A percentile compares a stretch with the other conserved stretches of the same genome.
phyloP scores from a whole-genome alignment of 805 yeast species.

The Saccharomycopsis sp. region DNA sequence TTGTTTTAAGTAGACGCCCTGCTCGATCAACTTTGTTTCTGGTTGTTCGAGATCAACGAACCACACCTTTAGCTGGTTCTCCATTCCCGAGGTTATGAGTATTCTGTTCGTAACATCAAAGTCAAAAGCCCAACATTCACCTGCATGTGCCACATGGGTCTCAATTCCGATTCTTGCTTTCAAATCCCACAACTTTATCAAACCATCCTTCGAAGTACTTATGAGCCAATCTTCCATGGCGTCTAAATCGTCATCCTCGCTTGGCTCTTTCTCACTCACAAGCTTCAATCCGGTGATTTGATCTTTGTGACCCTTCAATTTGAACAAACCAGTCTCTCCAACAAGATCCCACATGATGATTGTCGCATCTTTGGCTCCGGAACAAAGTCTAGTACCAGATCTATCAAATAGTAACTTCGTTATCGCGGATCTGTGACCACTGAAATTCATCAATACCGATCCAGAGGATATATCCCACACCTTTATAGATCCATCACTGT shows the following conservation, averaged over 20 bases:
- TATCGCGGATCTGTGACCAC: slow-evolving; percentile 87
- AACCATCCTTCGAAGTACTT: slow-evolving; percentile 82
- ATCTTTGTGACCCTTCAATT: slow-evolving; percentile 83
- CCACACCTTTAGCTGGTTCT: slow-evolving; percentile 84
- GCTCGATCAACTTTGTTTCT: slow-evolving; percentile 47
- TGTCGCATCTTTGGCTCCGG: slow-evolving; percentile 82
- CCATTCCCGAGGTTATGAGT: slow-evolving; percentile 68
- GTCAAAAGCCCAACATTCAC: slow-evolving; percentile 83
- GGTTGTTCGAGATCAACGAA: slow-evolving; percentile 46
- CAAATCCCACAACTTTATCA: slow-evolving; percentile 89
- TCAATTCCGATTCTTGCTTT: slow-evolving; percentile 85
- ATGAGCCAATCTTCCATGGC: slow-evolving; percentile 67
- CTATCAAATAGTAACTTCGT: slow-evolving; percentile 62
- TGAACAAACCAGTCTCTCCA: slow-evolving; percentile 81
- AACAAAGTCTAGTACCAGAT: slow-evolving; percentile 76
- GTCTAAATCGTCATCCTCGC: slow-evolving; percentile 26
- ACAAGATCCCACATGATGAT: slow-evolving; percentile 93
- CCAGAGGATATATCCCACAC: slow-evolving; percentile 86
- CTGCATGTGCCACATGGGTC: slow-evolving; percentile 88
- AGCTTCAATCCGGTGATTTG: slow-evolving; percentile 73
- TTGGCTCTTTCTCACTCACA: slow-evolving; percentile 28
- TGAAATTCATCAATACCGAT: slow-evolving; percentile 70
- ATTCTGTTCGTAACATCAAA: slow-evolving; percentile 29
- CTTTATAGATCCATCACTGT: slow-evolving; percentile 80
- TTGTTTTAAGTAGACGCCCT: slow-evolving; percentile 67